Base-by-base conservation (phyloP, 768 basidiomycete genomes). In the Rhodocollybia butyracea region DNA sequence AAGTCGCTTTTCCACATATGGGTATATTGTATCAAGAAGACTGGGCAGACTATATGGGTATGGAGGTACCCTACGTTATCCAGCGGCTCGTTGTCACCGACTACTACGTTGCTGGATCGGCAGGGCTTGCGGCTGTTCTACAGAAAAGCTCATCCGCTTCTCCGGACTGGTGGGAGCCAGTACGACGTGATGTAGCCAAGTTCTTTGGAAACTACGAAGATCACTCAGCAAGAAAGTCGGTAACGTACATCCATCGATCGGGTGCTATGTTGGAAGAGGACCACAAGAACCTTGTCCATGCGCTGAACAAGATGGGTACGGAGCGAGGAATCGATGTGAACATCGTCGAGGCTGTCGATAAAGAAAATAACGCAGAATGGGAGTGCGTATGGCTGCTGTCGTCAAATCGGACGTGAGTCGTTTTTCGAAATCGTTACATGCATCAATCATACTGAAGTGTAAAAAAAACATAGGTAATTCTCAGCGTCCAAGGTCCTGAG, bases 61-160 rank as follows among this genome's bases (percentile, higher is more conserved):
- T 91, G 62, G 74, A 77, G 19, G 76, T 83, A 17, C 89, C 93
- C 0, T 92, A 85, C 66, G 62, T 94, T 17, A 71, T 91, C 51
- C 86, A 89, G 60, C 84, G 91, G 11, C 73, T 90, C 12, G 82
- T 96, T 30, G 71, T 97, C 31, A 86, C 84, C 0, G 92, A 95
- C 63, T 74, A 85, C 43, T 77, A 81, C n/a, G 88, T 87, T 0
- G 86, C 90, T 0, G 70, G 67, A 70, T 74, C 54, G 69, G 64
- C 58, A 0, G 56, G 11, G 63, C 66, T 5, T 79, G 78, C 68
- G 67, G 75, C 36, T 62, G 78, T 48, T 63, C 78, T 46, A 75
- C 79, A 63, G 66, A 21, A 73, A 46, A 68, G 79, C 39, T 31
- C 48, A 11, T 60, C 64, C 2, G 63, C 63, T 1, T 78, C 83